A percentile compares a stretch with the other conserved stretches of the same genome.
phyloP scores from a whole-genome alignment of 495 filamentous ascomycete species.

The Annulohypoxylon stygium region DNA sequence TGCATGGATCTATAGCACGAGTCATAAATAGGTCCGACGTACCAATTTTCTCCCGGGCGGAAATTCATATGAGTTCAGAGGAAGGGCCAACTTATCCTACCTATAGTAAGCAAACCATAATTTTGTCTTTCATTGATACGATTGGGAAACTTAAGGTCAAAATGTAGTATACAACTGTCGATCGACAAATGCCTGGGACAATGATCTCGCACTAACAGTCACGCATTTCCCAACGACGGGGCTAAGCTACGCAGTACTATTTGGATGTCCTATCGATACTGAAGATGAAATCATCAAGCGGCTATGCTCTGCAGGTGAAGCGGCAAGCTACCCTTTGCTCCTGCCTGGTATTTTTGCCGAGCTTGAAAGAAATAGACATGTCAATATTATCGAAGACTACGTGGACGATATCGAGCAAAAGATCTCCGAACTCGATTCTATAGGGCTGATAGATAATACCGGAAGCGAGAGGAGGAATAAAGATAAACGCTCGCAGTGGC shows the following conservation, averaged over 20 bases:
- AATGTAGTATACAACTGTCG: constrained; percentile 33
- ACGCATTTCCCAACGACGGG: constrained; percentile 49
- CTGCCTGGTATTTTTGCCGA: constrained; percentile 50
- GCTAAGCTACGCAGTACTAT: constrained; percentile 48
- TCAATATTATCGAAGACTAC: constrained; percentile 40
- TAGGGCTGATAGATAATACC: background rate
- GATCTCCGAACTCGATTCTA: constrained; percentile 44
- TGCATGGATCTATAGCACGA: constrained; percentile 39
- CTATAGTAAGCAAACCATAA: constrained; percentile 9
- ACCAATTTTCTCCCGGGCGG: constrained; percentile 34
- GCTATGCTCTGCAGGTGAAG: constrained; percentile 15
- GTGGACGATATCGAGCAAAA: constrained; percentile 44
- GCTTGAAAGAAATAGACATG: constrained; percentile 45
- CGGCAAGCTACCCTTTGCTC: constrained; percentile 49
- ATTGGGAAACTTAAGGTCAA: background rate
- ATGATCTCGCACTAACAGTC: constrained; percentile 49
- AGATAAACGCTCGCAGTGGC: constrained; percentile 45
- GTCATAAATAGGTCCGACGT: constrained; percentile 40
- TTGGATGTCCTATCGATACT: constrained; percentile 40
- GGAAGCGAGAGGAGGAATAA: constrained; percentile 26
- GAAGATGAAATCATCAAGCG: constrained; percentile 44
- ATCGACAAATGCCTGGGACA: constrained; percentile 48
- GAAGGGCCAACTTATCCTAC: constrained; percentile 16
- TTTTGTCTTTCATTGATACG: background rate
- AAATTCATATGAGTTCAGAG: constrained; percentile 22